Percentiles rank a stretch among this genome's conserved stretches.
These are phyloP conservation scores for Kazachstania africana DNA, from an alignment of 805 yeast genomes.

Conservation along the genomic window DNA sequence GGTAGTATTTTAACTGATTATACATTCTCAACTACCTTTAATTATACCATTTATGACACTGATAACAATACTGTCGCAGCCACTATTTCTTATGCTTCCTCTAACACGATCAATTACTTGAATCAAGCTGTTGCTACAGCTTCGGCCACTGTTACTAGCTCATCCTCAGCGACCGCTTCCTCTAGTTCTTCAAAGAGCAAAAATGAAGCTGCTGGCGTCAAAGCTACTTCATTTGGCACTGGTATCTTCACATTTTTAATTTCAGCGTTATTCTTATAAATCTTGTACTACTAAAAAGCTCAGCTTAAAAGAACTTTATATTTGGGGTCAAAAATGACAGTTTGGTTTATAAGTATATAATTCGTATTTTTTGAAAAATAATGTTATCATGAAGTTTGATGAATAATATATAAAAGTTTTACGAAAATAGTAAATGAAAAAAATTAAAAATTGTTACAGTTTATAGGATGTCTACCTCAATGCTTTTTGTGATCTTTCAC, in stretches of 20 bases:
- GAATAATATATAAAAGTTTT: too few species aligned
- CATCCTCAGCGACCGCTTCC: slow-evolving; percentile 12
- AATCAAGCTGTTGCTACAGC: slow-evolving; percentile 10
- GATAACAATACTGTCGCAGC: slow-evolving; percentile 27
- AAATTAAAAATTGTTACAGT: too few species aligned
- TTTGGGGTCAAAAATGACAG: too few species aligned
- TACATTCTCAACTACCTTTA: slow-evolving; percentile 27
- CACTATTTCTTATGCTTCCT: slow-evolving; percentile 27
- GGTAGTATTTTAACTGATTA: slow-evolving; percentile 35
- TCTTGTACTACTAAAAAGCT: too few species aligned
- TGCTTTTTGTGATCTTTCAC: slow-evolving; percentile 33
- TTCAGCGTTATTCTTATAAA: slow-evolving; percentile 28
- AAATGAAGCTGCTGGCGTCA: slow-evolving; percentile 14
- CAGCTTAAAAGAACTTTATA: neutral
- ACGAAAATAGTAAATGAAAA: too few species aligned
- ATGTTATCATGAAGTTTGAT: too few species aligned
- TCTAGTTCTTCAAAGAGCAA: slow-evolving; percentile 12
- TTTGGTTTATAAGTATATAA: too few species aligned
- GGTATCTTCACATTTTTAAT: slow-evolving; percentile 27
- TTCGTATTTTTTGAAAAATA: too few species aligned
- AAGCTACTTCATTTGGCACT: slow-evolving; percentile 3
- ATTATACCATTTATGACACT: slow-evolving; percentile 30
- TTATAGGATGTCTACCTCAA: too few species aligned
- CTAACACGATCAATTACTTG: slow-evolving; percentile 29
- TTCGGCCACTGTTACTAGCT: slow-evolving; percentile 7